Base-by-base conservation (phyloP, 495 filamentous ascomycete species). In the Acidomyces sp. region DNA sequence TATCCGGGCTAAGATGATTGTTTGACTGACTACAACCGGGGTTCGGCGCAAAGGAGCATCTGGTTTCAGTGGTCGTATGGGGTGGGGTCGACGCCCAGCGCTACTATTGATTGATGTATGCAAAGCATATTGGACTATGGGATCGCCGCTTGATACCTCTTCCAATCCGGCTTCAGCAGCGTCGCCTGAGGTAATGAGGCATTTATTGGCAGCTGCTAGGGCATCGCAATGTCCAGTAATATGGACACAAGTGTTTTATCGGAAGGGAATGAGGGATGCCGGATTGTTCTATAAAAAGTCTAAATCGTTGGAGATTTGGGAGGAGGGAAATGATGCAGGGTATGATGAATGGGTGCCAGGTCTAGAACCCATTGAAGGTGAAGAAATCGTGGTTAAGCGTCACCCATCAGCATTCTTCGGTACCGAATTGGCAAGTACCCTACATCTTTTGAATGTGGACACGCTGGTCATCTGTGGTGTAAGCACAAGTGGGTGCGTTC, bases 21-120 rank as follows among this genome's bases (percentile, higher is more conserved):
- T n/a, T n/a, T n/a, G n/a, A n/a, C n/a, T n/a, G n/a, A n/a, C n/a
- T n/a, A n/a, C n/a, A n/a, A n/a, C n/a, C n/a, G n/a, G n/a, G n/a
- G n/a, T n/a, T n/a, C n/a, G n/a, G n/a, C n/a, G n/a, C n/a, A n/a
- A n/a, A n/a, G n/a, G n/a, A 11, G 41, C 41, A 20, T 36, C 53
- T 12, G 56, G 58, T 41, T 59, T 57, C 49, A 45, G 43, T 31
- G 45, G 56, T 34, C 48, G 45, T 29, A 57, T 61, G 37, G 58
- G 60, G 42, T 63, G 60, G 58, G 60, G 58, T 39, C 3, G 12
- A 11, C 39, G 39, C 0, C 51, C 61, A 5, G 59, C 53, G 16
- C 51, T 63, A 9, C 48, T 63, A 15, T 37, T 63, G 26, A 60
- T 63, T 51, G 61, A 63, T 43, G 61, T 62, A 41, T 63, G 59